Evolutionary conservation across 352 stramenopile genomes (phyloP).

Genomic region (Aphanomyces invadans): DNA sequence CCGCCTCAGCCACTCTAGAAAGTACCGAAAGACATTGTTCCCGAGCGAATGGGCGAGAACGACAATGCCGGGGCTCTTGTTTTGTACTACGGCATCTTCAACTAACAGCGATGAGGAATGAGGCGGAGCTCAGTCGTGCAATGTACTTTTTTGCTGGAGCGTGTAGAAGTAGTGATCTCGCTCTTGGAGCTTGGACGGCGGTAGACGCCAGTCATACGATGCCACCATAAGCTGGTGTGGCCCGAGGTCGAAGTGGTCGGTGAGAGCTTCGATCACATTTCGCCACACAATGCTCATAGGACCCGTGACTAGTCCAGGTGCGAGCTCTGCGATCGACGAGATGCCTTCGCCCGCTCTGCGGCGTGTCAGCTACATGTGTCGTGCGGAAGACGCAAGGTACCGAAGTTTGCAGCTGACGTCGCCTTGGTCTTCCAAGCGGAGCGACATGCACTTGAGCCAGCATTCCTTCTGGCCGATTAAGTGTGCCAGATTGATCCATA

Average conservation of each 20-base stretch:
- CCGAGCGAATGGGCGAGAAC: conserved; percentile 79
- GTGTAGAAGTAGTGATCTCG: conserved; percentile 67
- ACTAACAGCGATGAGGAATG: neutral
- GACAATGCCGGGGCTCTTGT: conserved; percentile 41
- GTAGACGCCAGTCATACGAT: conserved; percentile 75
- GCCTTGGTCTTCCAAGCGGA: conserved; percentile 55
- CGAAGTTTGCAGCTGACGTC: conserved; percentile 70
- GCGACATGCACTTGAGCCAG: conserved; percentile 70
- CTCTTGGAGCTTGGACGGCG: conserved; percentile 54
- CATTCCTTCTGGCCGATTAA: conserved; percentile 66
- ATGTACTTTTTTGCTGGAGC: conserved; percentile 65
- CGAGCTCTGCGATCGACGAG: conserved; percentile 57
- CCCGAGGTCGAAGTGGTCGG: conserved; percentile 59
- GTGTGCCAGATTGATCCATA: conserved; percentile 68
- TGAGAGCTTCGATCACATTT: conserved; percentile 50
- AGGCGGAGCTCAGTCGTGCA: neutral
- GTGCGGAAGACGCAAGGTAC: no score
- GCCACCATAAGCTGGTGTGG: conserved; percentile 63
- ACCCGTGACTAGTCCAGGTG: conserved; percentile 64
- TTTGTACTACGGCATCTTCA: conserved; percentile 33
- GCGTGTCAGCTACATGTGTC: no score
- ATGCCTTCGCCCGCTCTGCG: conserved; percentile 46
- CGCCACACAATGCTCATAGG: conserved; percentile 68
- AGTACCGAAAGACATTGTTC: conserved; percentile 74
- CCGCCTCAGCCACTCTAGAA: conserved; percentile 71